Evolutionary conservation across 1,284 basidiomycete species (phyloP).

Genomic region (Cutaneotrichosporon cavernicola): DNA sequence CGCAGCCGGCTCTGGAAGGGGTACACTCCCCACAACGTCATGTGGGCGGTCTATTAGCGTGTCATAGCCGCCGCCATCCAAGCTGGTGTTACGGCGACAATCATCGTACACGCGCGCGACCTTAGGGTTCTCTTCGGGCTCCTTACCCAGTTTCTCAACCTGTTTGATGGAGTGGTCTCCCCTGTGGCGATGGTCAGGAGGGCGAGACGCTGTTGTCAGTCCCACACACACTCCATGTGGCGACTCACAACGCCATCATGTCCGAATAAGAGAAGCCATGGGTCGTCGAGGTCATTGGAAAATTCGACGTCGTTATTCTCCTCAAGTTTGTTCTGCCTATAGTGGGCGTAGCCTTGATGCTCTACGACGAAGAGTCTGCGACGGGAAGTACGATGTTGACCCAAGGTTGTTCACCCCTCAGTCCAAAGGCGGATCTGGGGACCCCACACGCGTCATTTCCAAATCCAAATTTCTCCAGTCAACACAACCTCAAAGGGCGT

Average conservation of each 20-base stretch:
- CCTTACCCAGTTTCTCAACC: conserved; percentile 58
- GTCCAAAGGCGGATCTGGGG: background rate
- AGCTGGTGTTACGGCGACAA: background rate
- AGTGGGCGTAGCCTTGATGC: conserved; percentile 64
- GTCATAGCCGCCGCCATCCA: background rate
- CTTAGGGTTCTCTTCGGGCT: conserved; percentile 23
- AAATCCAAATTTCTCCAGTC: background rate
- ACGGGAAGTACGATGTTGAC: too few relatives aligned
- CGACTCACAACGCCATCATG: conserved; percentile 75
- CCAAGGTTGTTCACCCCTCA: too few relatives aligned
- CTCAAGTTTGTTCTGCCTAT: conserved; percentile 73
- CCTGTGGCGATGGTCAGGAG: conserved; percentile 34
- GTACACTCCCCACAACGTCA: background rate
- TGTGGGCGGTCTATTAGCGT: background rate
- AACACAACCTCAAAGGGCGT: background rate
- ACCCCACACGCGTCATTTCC: background rate
- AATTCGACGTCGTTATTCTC: conserved; percentile 63
- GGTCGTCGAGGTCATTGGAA: conserved; percentile 64
- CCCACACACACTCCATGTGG: background rate
- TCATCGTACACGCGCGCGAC: background rate
- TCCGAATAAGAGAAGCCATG: conserved; percentile 74
- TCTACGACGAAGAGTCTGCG: conserved; percentile 43
- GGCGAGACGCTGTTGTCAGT: conserved; percentile 34
- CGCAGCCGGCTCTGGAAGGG: background rate
- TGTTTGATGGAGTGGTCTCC: conserved; percentile 58